Base-by-base conservation (phyloP, 2,329 filamentous ascomycete genomes). In the Ceratocystis lukuohia region DNA sequence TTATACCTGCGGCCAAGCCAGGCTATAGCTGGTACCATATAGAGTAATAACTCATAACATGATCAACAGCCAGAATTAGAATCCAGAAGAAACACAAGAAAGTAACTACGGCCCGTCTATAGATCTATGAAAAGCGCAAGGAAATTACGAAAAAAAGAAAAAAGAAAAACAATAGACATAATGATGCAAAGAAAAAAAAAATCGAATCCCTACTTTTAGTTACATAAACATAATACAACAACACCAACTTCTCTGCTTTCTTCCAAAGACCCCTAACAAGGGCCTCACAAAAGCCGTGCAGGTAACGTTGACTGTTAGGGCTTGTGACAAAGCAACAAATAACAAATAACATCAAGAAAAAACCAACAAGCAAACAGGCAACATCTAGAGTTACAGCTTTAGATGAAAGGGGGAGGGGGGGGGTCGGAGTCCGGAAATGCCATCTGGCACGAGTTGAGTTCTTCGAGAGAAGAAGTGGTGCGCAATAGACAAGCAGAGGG, bases 221-320 rank as follows among this genome's bases (percentile, higher is more conserved):
- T 57, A 57, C 53, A 33, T 57, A 57, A 57, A 25, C 28, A 53
- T 5, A 25, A 53, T 22, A 22, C n/a, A 12, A 20, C 20, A 53
- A 22, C n/a, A 10, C 46, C 20, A 22, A n/a, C 46, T 48, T 22
- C 46, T 48, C 46, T 17, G 17, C 46, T 22, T 41, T 48, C 5
- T 48, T 48, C 46, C 46, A 6, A 7, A 6, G 5, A 2, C 46
- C 20, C 46, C 46, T 48, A n/a, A 7, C 46, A 48, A 48, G 37
- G 37, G 46, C 46, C 46, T n/a, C 50, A 15, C 12, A 15, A 17
- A 57, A 41, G 37, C 37, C 37, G 37, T 41, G 28, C 53, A 57
- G 17, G 53, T 57, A 57, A 57, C 53, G 53, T 57, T 57, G 53
- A 57, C 53, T 25, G 12, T 57, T n/a, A 53, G n/a, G 10, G n/a